A percentile compares a stretch with the other conserved stretches of the same genome.
These are phyloP conservation scores for Obba rivulosa DNA, from an alignment of 768 basidiomycete genomes.

Conservation along the genomic window DNA sequence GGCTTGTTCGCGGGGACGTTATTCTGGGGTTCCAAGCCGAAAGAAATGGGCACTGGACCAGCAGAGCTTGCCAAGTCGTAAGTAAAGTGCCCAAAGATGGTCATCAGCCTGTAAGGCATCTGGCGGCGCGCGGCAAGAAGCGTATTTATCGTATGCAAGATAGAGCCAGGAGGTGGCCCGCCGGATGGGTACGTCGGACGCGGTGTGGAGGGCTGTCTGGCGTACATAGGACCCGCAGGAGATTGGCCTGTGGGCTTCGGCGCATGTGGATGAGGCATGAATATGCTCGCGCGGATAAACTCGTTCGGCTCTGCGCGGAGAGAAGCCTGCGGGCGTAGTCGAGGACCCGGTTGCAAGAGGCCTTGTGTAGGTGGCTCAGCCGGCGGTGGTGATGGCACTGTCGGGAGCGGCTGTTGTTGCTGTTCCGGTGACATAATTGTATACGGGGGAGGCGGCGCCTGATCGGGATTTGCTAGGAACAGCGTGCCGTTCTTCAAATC, in stretches of 20 bases:
- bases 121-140: slow-evolving; percentile 17
- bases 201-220: slow-evolving; percentile 24
- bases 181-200: slow-evolving; percentile 1
- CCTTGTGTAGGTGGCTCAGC: slow-evolving; percentile 5
- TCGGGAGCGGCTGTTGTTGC: slow-evolving; percentile 9
- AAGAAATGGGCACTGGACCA: slow-evolving; percentile 59
- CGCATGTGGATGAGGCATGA: slow-evolving; percentile 51
- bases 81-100: slow-evolving; percentile 57
- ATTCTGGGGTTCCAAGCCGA: slow-evolving; percentile 46
- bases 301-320: too few species aligned
- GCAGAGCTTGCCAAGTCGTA: slow-evolving; percentile 42
- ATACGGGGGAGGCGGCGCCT: slow-evolving; percentile 27
- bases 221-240: slow-evolving; percentile 60
- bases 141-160: slow-evolving; percentile 19
- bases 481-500: slow-evolving; percentile 19
- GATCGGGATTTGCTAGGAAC: slow-evolving; percentile 15
- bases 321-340: slow-evolving; percentile 15
- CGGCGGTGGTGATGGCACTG: slow-evolving; percentile 14
- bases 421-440: slow-evolving; percentile 6
- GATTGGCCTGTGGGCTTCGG: slow-evolving; percentile 34
- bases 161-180: slow-evolving; percentile 23
- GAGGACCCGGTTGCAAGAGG: slow-evolving; percentile 18
- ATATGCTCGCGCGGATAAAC: slow-evolving; percentile 33
- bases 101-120: slow-evolving; percentile 34
- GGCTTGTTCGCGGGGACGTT: slow-evolving; percentile 25